Conservation (phyloP, 2,329 filamentous ascomycete species). For the Sporothrix luriei region DNA sequence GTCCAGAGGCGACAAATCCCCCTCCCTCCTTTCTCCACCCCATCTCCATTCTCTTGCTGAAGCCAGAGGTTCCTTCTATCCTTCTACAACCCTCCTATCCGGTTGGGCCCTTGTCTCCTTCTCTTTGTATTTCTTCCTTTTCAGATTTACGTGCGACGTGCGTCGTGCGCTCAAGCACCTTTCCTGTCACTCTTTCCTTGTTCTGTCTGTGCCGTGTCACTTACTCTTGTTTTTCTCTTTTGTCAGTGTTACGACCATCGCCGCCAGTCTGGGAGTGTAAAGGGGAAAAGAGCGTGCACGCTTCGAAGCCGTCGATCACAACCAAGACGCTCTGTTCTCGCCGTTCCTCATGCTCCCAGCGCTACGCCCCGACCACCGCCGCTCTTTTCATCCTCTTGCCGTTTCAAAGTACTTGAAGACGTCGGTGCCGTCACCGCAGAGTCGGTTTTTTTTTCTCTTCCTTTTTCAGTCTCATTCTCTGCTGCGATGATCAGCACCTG, state of each 20-base stretch:
- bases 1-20: neutral
- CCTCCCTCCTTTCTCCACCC: neutral
- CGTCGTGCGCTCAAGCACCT: conserved; percentile 10
- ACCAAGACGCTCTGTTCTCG: conserved; percentile 17
- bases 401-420: conserved; percentile 22
- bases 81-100: neutral
- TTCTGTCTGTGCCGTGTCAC: neutral
- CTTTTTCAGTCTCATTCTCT: neutral
- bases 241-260: neutral
- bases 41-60: neutral
- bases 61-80: neutral
- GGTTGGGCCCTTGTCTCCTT: neutral
- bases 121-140: conserved; percentile 19
- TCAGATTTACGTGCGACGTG: conserved; percentile 5
- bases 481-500: conserved; percentile 18
- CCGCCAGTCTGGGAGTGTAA: conserved; percentile 8
- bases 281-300: neutral
- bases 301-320: neutral
- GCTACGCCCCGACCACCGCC: neutral
- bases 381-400: neutral
- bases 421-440: neutral
- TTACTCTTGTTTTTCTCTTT: conserved; percentile 4
- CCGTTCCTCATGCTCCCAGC: neutral
- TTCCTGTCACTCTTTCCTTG: neutral
- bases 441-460: neutral